phyloP scores from a whole-genome alignment of 257 asterid species.

The Solanum medicagineum region DNA sequence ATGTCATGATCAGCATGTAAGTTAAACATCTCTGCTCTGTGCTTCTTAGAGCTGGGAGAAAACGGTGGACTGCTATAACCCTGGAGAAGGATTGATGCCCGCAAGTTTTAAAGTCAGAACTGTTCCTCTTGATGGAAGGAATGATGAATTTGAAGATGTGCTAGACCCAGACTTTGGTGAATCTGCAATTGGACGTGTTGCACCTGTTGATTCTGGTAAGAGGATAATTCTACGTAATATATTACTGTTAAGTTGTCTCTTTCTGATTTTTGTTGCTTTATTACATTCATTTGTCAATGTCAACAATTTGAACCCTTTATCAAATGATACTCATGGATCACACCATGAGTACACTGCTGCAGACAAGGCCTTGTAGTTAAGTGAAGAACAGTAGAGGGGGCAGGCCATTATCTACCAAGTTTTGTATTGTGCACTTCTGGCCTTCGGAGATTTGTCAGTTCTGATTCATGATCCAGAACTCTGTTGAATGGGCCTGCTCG shows the following conservation, averaged over 20 bases:
- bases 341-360: not conserved
- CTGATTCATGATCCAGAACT: not conserved
- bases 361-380: not conserved
- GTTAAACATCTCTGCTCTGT: not conserved
- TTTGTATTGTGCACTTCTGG: not conserved
- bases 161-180: conserved; percentile 82
- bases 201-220: conserved; percentile 84
- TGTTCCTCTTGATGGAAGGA: conserved; percentile 45
- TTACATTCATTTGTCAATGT: not conserved
- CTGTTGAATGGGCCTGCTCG: not conserved
- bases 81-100: conserved; percentile 81
- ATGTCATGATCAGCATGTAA: not conserved
- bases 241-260: not conserved
- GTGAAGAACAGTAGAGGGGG: not conserved
- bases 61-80: conserved; percentile 70
- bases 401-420: not conserved
- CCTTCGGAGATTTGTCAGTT: not conserved
- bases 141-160: conserved; percentile 54
- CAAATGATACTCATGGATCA: not conserved
- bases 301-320: not conserved
- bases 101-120: conserved; percentile 67
- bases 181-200: conserved; percentile 82
- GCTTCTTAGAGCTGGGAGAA: conserved; percentile 71
- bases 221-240: not conserved
- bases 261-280: not conserved